Base-by-base conservation (phyloP, 768 basidiomycete genomes). In the Podaxis carcinomalis region DNA sequence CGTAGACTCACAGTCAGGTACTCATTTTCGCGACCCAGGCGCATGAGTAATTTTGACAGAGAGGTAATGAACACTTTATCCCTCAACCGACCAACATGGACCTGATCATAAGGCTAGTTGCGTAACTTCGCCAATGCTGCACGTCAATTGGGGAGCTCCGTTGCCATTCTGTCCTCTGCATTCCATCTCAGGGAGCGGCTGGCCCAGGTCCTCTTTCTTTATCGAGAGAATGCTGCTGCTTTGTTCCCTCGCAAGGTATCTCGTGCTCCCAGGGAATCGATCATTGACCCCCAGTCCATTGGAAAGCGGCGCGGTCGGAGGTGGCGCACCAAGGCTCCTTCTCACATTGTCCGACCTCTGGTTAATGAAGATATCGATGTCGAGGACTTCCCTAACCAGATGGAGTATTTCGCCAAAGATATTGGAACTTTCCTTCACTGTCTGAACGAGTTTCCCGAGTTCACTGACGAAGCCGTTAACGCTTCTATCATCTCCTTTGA, bases 401-500 rank as follows among this genome's bases (percentile, higher is more conserved):
- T 92, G 54, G 81, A 84, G 62, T 72, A 73, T 32, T 75, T 91
- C 39, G 87, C 88, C 3, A 76, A 75, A n/a, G 88, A 87, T 57
- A 82, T 91, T 13, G 83, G 77, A 21, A 86, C 83, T 0, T 92
- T 92, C 66, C 70, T 89, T 61, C 78, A 85, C 51, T 86, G 86
- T 64, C 71, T 92, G 63, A 89, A 90, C 59, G 89, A 91, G 67
- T 90, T 92, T 64, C 89, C 89, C 0, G 90, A 90, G 68, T 89
- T 89, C 65, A 84, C 81, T 27, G 87, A 90, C 55, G 88, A 92
- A 64, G 84, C 83, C 4, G 83, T 83, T 59, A 89, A 90, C 67
- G 75, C 83, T 0, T 87, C 87, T 3, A 86, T 90, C 58, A 65
- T 80, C 57, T 81, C 84, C 10, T 87, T 91, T 53, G 85, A 89